These are phyloP conservation scores for Sextonia rubra DNA, from an alignment of 164 flowering plant genomes.

Conservation along the genomic window DNA sequence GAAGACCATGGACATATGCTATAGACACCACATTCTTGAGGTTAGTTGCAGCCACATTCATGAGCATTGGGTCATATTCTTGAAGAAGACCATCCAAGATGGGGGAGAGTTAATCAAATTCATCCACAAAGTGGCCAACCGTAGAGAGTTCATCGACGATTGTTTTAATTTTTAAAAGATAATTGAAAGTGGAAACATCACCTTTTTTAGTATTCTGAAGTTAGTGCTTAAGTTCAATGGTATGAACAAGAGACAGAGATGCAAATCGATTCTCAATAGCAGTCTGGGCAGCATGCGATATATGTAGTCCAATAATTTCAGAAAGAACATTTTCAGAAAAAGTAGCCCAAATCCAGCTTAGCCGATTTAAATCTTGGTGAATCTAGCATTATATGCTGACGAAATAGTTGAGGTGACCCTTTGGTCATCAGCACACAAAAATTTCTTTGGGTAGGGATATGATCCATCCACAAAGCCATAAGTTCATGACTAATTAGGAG, in stretches of 20 bases:
- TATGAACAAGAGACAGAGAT: no score
- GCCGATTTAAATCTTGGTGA: no score
- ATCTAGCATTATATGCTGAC: no score
- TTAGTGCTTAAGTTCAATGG: neutral
- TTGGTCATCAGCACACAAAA: no score
- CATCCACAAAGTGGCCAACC: neutral
- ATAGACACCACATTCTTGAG: neutral
- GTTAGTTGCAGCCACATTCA: neutral
- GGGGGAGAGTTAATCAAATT: neutral
- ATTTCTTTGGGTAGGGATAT: no score
- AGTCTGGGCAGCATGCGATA: neutral
- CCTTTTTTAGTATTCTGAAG: neutral
- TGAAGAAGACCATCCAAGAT: neutral
- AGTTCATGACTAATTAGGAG: no score
- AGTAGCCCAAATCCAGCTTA: no score
- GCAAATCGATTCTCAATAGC: no score
- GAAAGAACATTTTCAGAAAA: no score
- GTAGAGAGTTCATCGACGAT: neutral
- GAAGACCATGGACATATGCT: neutral
- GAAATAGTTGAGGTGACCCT: no score
- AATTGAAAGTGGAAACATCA: neutral
- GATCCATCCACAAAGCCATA: no score
- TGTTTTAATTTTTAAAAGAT: neutral
- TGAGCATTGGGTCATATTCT: neutral
- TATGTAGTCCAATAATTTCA: no score